Percentiles rank a stretch among this genome's conserved stretches.
These are phyloP conservation scores for Scleromitrula shiraiana DNA, from an alignment of 2,329 filamentous ascomycete genomes.

Conservation along the genomic window DNA sequence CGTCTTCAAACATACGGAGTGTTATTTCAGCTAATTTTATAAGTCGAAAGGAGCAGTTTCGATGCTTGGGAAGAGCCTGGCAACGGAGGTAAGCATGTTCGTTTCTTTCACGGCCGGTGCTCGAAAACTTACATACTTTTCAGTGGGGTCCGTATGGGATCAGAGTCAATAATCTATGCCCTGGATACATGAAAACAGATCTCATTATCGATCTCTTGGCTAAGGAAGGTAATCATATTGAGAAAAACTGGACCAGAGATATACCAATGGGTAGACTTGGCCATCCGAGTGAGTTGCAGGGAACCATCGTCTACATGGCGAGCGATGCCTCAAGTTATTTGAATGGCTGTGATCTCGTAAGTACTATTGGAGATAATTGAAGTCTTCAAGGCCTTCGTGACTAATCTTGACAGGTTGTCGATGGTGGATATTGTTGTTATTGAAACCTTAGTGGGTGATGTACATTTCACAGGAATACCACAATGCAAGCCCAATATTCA, in stretches of 20 bases:
- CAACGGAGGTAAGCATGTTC: slow-evolving; percentile 33
- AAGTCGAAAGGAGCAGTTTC: slow-evolving; percentile 51
- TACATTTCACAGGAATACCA: no score
- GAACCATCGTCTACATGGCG: slow-evolving; percentile 28
- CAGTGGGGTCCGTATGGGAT: slow-evolving; percentile 56
- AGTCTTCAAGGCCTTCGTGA: no score
- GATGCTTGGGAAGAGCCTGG: slow-evolving; percentile 51
- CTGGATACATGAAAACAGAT: slow-evolving; percentile 42
- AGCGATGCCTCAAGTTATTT: slow-evolving; percentile 23
- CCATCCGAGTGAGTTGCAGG: slow-evolving; percentile 33
- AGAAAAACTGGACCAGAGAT: slow-evolving; percentile 31
- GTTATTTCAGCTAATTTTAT: slow-evolving; percentile 4
- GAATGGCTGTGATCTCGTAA: slow-evolving; percentile 22
- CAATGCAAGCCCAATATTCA: no score
- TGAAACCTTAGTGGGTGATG: no score
- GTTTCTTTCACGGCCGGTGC: background rate
- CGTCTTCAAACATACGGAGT: no score
- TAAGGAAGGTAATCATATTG: slow-evolving; percentile 32
- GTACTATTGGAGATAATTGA: no score
- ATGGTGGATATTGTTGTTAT: no score
- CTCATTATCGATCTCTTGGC: slow-evolving; percentile 28
- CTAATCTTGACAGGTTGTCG: no score
- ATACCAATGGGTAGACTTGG: slow-evolving; percentile 33
- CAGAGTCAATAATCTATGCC: slow-evolving; percentile 58
- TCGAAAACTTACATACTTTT: background rate